Evolutionary conservation across 2,329 filamentous ascomycete genomes (phyloP).

Genomic region (Sodiomyces alkalinus): DNA sequence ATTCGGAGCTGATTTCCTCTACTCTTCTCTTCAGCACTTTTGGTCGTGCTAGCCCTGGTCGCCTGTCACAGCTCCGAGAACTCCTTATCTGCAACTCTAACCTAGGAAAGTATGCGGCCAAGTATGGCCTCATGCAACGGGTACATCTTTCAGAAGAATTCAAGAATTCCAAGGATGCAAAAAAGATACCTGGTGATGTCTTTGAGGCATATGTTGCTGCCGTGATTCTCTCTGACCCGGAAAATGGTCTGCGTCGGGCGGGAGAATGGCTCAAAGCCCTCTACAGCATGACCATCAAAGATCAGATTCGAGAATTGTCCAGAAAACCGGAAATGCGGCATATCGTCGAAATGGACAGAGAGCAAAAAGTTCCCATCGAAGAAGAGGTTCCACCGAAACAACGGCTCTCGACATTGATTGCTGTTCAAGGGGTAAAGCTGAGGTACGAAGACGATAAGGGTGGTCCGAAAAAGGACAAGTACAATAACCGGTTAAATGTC

Average conservation of each 20-base stretch:
- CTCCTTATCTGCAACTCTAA: conserved; percentile 68
- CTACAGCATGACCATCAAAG: conserved; percentile 51
- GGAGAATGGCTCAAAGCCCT: conserved; percentile 59
- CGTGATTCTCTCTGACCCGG: conserved; percentile 51
- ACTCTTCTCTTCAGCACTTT: conserved; percentile 64
- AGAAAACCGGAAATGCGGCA: conserved; percentile 3
- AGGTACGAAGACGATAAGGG: conserved; percentile 42
- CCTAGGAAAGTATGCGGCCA: conserved; percentile 50
- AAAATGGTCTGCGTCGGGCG: conserved; percentile 43
- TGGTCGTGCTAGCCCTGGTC: conserved; percentile 46
- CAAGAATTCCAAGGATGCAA: conserved; percentile 25
- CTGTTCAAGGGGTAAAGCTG: conserved; percentile 41
- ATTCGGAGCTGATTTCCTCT: conserved; percentile 63
- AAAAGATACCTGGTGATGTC: conserved; percentile 70
- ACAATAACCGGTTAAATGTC: conserved; percentile 36
- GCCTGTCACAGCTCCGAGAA: conserved; percentile 64
- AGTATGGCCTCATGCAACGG: conserved; percentile 55
- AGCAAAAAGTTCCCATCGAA: conserved; percentile 2
- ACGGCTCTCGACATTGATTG: conserved; percentile 34
- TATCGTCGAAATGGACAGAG: conserved; percentile 7
- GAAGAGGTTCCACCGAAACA: conserved; percentile 6
- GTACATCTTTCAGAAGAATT: conserved; percentile 40
- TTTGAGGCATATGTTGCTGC: conserved; percentile 87
- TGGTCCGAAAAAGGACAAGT: conserved; percentile 30
- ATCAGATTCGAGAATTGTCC: conserved; percentile 26